These are phyloP conservation scores for Colletotrichum sp. DNA, from an alignment of 2,329 filamentous ascomycete species.

Conservation along the genomic window DNA sequence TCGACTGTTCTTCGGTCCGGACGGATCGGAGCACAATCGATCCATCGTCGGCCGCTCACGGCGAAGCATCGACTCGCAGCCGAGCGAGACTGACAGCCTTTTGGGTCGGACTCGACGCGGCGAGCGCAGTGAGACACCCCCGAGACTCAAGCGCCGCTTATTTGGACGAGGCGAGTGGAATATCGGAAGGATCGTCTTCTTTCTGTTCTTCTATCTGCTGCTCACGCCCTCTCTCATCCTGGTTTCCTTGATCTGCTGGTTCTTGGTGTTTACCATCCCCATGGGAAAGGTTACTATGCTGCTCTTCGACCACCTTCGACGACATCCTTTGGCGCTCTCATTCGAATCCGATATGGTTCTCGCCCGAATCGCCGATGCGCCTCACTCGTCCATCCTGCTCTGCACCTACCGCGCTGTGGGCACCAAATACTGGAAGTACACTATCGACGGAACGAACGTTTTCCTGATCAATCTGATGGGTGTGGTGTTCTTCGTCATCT, in stretches of 20 bases:
- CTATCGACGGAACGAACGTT: slow-evolving; percentile 96
- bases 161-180: slow-evolving; percentile 98
- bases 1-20: slow-evolving; percentile 92
- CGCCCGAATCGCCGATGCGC: slow-evolving; percentile 71
- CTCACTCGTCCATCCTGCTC: slow-evolving; percentile 84
- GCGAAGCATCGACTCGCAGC: slow-evolving; percentile 83
- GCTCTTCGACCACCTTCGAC: slow-evolving; percentile 87
- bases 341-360: slow-evolving; percentile 88
- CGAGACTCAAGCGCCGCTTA: slow-evolving; percentile 75
- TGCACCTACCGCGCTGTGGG: slow-evolving; percentile 98
- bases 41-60: slow-evolving; percentile 87
- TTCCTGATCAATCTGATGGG: slow-evolving; percentile 97
- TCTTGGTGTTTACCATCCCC: slow-evolving; percentile 96
- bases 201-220: slow-evolving; percentile 92
- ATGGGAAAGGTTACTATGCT: slow-evolving; percentile 96
- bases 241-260: slow-evolving; percentile 90
- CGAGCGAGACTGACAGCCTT: slow-evolving; percentile 87
- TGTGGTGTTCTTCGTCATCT: slow-evolving; percentile 91
- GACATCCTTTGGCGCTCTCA: slow-evolving; percentile 89
- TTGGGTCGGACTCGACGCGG: slow-evolving; percentile 66
- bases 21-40: slow-evolving; percentile 72
- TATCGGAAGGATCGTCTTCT: slow-evolving; percentile 92
- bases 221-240: slow-evolving; percentile 86
- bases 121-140: slow-evolving; percentile 46
- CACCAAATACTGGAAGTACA: slow-evolving; percentile 98